Conservation (phyloP, 305 asterid species). For the Lippia alba region DNA sequence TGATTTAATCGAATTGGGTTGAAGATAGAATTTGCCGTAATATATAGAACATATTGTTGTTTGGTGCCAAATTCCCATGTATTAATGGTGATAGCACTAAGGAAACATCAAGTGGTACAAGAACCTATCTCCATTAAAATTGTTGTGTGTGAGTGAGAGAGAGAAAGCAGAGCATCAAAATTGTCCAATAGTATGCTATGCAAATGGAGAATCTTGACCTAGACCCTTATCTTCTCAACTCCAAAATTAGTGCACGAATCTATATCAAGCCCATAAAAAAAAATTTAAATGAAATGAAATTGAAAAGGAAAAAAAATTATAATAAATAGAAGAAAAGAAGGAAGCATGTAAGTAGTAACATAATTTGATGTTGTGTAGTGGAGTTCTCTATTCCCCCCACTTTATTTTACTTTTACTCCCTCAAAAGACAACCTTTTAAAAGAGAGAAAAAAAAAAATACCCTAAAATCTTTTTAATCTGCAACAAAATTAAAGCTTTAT, state of each 20-base stretch:
- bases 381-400: slow-evolving; percentile 74
- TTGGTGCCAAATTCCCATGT: slow-evolving; percentile 25
- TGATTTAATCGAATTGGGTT: no score
- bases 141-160: slow-evolving; percentile 13
- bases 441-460: slow-evolving; percentile 43
- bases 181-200: slow-evolving; percentile 32
- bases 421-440: slow-evolving; percentile 77
- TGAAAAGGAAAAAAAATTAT: not conserved
- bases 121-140: slow-evolving; percentile 33
- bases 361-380: slow-evolving; percentile 50
- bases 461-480: slow-evolving; percentile 50
- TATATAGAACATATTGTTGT: slow-evolving; percentile 5
- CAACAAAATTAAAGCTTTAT: slow-evolving; percentile 48
- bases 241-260: slow-evolving; percentile 40
- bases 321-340: not conserved
- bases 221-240: slow-evolving; percentile 34
- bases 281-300: not conserved
- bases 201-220: slow-evolving; percentile 54
- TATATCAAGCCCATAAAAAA: slow-evolving; percentile 7
- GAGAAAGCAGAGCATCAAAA: slow-evolving; percentile 14
- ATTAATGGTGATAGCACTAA: slow-evolving; percentile 40
- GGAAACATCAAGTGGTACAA: slow-evolving; percentile 27
- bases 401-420: slow-evolving; percentile 47
- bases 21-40: not conserved
- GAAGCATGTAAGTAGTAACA: slow-evolving; percentile 25